Percentiles rank a stretch among this genome's conserved stretches.
These are phyloP conservation scores for Eucalyptus cladocalyx DNA, from an alignment of 345 rosid species.

Conservation along the genomic window DNA sequence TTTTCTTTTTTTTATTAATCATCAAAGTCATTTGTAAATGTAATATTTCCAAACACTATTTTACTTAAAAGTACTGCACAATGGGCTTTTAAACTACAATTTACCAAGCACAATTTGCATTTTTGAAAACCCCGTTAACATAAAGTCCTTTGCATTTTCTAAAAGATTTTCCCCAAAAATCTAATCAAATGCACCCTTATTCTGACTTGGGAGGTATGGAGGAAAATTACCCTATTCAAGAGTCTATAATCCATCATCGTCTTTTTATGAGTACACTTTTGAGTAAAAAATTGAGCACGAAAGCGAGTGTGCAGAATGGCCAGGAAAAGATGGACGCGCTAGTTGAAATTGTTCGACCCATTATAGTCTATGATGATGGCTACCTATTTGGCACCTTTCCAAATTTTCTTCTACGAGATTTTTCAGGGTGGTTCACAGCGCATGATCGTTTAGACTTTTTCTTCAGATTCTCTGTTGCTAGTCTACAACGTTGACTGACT, in stretches of 20 bases:
- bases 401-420: too few species aligned
- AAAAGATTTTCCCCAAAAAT: accelerated
- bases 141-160: too few species aligned
- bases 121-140: accelerated
- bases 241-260: neutral
- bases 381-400: neutral
- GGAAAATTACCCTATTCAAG: neutral
- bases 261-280: neutral
- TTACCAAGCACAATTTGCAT: too few species aligned
- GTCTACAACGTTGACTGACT: neutral
- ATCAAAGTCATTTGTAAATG: too few species aligned
- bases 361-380: neutral
- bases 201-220: neutral
- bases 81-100: too few species aligned
- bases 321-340: neutral
- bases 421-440: neutral
- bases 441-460: too few species aligned
- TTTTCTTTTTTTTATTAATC: too few species aligned
- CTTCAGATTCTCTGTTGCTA: neutral
- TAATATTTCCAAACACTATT: too few species aligned
- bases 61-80: accelerated
- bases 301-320: neutral
- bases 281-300: neutral
- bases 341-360: neutral
- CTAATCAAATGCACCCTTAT: accelerated